A percentile compares a stretch with the other conserved stretches of the same genome.
Conservation (phyloP, 345 rosid genomes). For the Hibiscus syriacus region DNA sequence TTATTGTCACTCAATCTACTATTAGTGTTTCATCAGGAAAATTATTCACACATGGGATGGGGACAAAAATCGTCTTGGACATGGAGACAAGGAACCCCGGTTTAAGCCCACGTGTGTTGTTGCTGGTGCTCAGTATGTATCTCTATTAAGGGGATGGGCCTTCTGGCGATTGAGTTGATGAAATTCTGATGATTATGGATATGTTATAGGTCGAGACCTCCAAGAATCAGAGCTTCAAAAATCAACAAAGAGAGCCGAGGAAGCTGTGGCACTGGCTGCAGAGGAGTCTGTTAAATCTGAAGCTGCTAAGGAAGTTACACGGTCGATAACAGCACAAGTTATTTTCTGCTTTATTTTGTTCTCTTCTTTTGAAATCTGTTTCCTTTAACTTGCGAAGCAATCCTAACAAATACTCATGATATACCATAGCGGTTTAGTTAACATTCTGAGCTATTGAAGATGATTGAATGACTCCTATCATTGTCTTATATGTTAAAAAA, state of each 20-base stretch:
- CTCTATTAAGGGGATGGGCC: neutral
- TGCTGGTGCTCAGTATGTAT: neutral
- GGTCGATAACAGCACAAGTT: constrained; percentile 90
- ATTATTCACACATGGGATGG: too few relatives aligned
- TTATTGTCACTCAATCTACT: too few relatives aligned
- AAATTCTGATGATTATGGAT: constrained; percentile 7
- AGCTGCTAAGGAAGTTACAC: constrained; percentile 94
- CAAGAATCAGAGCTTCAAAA: constrained; percentile 89
- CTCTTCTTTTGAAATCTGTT: neutral
- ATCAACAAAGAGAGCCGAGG: too few relatives aligned
- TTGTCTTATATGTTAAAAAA: too few relatives aligned
- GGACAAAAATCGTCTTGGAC: too few relatives aligned
- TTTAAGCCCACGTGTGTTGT: too few relatives aligned
- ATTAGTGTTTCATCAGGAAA: too few relatives aligned
- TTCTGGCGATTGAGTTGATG: neutral
- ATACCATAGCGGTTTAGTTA: neutral
- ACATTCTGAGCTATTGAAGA: neutral
- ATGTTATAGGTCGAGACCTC: constrained; percentile 59
- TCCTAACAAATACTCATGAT: neutral
- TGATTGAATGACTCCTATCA: neutral
- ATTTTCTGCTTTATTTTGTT: constrained; percentile 6
- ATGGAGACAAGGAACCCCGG: too few relatives aligned
- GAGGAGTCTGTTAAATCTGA: constrained; percentile 70
- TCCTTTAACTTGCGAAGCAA: neutral
- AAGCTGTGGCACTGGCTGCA: too few relatives aligned